Percentiles rank a stretch among this genome's conserved stretches.
These are phyloP conservation scores for Penicillium tannophilum DNA, from an alignment of 495 filamentous ascomycete genomes.

Conservation along the genomic window DNA sequence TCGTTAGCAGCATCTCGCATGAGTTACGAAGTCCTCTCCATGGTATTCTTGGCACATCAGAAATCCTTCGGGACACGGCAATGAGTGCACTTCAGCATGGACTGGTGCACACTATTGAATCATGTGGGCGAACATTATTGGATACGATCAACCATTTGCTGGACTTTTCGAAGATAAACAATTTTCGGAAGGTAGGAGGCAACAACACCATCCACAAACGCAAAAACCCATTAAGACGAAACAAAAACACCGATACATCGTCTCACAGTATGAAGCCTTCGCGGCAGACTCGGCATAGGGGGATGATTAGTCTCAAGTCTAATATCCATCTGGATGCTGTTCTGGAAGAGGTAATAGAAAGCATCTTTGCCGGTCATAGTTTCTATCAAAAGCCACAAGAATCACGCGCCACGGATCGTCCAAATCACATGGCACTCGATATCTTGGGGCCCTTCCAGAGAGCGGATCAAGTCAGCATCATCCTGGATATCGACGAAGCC, in stretches of 20 bases:
- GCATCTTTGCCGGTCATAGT: constrained; percentile 54
- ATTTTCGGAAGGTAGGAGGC: constrained; percentile 15
- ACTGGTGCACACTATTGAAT: constrained; percentile 65
- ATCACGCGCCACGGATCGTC: not conserved
- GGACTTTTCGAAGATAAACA: constrained; percentile 47
- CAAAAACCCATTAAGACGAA: not conserved
- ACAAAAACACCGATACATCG: not conserved
- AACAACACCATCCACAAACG: not conserved
- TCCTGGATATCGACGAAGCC: constrained; percentile 56
- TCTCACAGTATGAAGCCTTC: too few species aligned
- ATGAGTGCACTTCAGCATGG: constrained; percentile 56
- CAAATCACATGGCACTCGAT: too few species aligned
- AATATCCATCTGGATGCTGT: constrained; percentile 47
- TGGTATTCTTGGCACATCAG: constrained; percentile 62
- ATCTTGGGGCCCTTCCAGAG: not conserved
- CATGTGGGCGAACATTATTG: constrained; percentile 64
- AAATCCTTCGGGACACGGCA: constrained; percentile 60
- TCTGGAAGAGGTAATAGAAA: constrained; percentile 61
- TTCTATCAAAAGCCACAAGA: constrained; percentile 26
- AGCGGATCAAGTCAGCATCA: constrained; percentile 41
- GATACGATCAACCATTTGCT: constrained; percentile 70
- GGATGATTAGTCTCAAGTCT: constrained; percentile 2
- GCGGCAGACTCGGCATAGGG: too few species aligned
- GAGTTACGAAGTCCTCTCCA: constrained; percentile 70
- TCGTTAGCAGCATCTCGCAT: constrained; percentile 70